Evolutionary conservation across 768 basidiomycete species (phyloP), one percentile per base, ranked within the genome.

Genomic region (Phanerochaete sordida): DNA sequence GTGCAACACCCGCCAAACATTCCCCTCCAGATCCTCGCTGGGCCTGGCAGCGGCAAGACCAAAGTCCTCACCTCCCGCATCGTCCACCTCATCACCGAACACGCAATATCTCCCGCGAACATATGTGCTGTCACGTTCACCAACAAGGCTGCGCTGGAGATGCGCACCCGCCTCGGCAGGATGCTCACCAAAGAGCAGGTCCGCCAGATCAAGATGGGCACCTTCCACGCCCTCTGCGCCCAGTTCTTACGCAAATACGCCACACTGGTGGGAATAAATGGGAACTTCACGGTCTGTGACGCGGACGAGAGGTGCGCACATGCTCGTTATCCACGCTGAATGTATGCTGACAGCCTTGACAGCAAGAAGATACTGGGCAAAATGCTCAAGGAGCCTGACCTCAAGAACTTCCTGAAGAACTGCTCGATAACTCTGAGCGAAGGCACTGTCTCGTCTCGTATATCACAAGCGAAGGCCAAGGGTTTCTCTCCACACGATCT

Each of bases 91-190:
- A 84, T 90, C 52, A 69, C 82, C 6, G 70, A 78, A 28, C 81
- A 85, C 65, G 65, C 65, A 26, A 67, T 88, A 11, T 68, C 77
- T 12, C 82, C 89, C 1, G 75, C 77, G 3, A 76, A 83, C 19
- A 87, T 91, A 72, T 88, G 87, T 66, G 87, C 88, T 2, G 89
- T 95, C 12, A 96, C 84, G 0, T 96, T 95, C 71, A 94, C 93
- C 11, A 93, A 93, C 75, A 93, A 93, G 72, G 92, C 93, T 16
- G 91, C 93, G 1, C 87, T 84, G 61, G 93, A 95, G 75, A 93
- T 95, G 91, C 80, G 83, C 55, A 79, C 83, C 53, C 80, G 93
- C 3, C 75, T 96, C 30, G 73, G 74, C 21, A 82, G 80, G 61
- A 73, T 94, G 2, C 79, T 96, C 35, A 93, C 92, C 3, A 79